These are phyloP conservation scores for Cystobasidium slooffiae DNA, from an alignment of 1,284 basidiomycete species.

Conservation along the genomic window DNA sequence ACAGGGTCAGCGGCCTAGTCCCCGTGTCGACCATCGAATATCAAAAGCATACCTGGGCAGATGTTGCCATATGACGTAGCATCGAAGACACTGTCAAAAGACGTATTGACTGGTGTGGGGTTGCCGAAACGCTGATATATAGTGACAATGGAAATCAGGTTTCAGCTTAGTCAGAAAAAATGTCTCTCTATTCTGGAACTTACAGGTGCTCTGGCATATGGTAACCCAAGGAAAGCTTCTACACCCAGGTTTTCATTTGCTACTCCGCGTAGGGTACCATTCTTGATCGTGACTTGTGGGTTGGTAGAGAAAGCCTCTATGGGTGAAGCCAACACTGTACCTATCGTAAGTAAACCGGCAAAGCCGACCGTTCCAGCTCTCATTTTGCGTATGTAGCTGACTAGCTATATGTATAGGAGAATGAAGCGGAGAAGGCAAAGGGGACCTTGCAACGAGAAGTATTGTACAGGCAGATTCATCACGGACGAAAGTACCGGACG, in stretches of 20 bases:
- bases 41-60: conserved; percentile 24
- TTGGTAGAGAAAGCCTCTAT: conserved; percentile 9
- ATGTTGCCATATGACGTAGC: conserved; percentile 21
- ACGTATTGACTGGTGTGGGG: background rate
- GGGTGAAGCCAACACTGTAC: background rate
- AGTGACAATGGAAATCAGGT: background rate
- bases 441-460: too few relatives aligned
- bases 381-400: background rate
- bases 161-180: background rate
- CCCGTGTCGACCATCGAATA: background rate
- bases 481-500: too few relatives aligned
- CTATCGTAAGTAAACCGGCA: background rate
- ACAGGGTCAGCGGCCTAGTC: background rate
- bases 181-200: background rate
- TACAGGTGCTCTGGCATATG: conserved; percentile 11
- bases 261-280: conserved; percentile 15
- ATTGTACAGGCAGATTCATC: too few relatives aligned
- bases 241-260: background rate
- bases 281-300: conserved; percentile 13
- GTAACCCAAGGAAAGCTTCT: conserved; percentile 28
- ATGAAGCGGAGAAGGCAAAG: too few relatives aligned
- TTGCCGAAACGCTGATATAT: conserved; percentile 31
- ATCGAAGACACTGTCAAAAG: background rate
- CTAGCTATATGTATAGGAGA: too few relatives aligned
- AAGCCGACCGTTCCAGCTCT: background rate